Conservation (phyloP, 805 yeast genomes). For the Wickerhamiella hasegawae region DNA sequence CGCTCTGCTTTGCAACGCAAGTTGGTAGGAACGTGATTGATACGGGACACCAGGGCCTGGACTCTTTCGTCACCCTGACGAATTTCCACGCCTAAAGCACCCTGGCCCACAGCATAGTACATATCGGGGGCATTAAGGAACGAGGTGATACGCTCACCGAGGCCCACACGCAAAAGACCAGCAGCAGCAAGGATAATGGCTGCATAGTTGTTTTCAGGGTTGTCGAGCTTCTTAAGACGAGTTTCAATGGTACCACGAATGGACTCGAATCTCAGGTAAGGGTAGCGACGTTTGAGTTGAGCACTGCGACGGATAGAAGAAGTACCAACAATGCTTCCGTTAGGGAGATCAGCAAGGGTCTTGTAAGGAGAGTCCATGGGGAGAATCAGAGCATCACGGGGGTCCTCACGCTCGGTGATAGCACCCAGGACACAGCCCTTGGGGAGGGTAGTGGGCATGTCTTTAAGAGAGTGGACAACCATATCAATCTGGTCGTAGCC, state of each 20-base stretch:
- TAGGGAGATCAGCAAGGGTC: conserved; percentile 58
- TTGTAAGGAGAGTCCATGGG: conserved; percentile 45
- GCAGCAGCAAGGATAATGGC: conserved; percentile 88
- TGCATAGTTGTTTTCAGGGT: conserved; percentile 39
- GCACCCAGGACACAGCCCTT: conserved; percentile 83
- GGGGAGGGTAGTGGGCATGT: conserved; percentile 77
- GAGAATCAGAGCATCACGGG: conserved; percentile 84
- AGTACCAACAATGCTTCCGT: conserved; percentile 80
- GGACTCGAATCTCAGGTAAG: conserved; percentile 61
- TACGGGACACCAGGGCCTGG: conserved; percentile 39
- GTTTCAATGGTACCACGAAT: conserved; percentile 80
- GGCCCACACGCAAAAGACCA: conserved; percentile 61
- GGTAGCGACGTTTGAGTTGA: conserved; percentile 65
- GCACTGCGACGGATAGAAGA: conserved; percentile 90
- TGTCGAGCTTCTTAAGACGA: conserved; percentile 67
- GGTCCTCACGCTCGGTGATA: conserved; percentile 74
- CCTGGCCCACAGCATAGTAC: conserved; percentile 98
- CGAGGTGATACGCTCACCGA: conserved; percentile 61
- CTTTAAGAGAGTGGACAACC: conserved; percentile 88
- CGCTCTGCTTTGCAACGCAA: conserved; percentile 79
- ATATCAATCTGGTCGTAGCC: conserved; percentile 64
- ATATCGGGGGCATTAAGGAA: conserved; percentile 58
- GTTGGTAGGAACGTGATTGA: conserved; percentile 52
- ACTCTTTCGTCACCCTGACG: conserved; percentile 49
- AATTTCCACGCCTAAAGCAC: conserved; percentile 88